Conservation (phyloP, 352 stramenopile genomes). For the Pythium vanterpoolii region DNA sequence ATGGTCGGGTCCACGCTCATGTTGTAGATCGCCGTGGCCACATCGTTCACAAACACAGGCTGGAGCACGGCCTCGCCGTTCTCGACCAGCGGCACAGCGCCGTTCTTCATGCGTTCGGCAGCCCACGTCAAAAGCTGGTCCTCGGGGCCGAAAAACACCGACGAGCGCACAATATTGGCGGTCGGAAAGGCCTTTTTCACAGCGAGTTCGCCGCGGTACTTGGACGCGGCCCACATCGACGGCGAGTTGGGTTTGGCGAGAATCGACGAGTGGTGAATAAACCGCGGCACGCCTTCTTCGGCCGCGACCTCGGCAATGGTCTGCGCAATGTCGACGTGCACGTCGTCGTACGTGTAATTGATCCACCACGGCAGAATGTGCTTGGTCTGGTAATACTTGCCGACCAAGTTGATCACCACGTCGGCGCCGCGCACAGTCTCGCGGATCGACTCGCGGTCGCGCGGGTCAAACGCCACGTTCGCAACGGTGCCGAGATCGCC, state of each 20-base stretch:
- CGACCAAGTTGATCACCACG: constrained; percentile 97
- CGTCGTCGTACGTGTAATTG: constrained; percentile 95
- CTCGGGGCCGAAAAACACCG: constrained; percentile 94
- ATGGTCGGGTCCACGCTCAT: constrained; percentile 80
- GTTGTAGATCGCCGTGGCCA: constrained; percentile 78
- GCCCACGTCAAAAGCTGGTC: constrained; percentile 95
- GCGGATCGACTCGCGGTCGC: constrained; percentile 92
- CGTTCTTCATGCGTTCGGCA: constrained; percentile 65
- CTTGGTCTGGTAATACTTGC: constrained; percentile 98
- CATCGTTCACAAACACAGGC: constrained; percentile 89
- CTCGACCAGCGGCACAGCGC: constrained; percentile 90
- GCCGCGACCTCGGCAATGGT: constrained; percentile 81
- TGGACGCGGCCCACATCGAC: constrained; percentile 77
- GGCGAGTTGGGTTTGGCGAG: constrained; percentile 81
- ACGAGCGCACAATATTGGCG: constrained; percentile 94
- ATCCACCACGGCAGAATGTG: constrained; percentile 91
- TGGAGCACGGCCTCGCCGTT: constrained; percentile 92
- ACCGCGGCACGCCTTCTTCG: constrained; percentile 67
- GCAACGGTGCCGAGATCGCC: constrained; percentile 92
- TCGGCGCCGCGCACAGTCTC: constrained; percentile 91
- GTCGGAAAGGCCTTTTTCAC: constrained; percentile 93
- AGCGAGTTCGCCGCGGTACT: constrained; percentile 82
- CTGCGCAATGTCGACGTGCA: constrained; percentile 92
- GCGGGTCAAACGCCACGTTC: constrained; percentile 74
- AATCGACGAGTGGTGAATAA: constrained; percentile 84